Evolutionary conservation across 2,329 filamentous ascomycete genomes (phyloP).

Genomic region (Aspergillus sp.): DNA sequence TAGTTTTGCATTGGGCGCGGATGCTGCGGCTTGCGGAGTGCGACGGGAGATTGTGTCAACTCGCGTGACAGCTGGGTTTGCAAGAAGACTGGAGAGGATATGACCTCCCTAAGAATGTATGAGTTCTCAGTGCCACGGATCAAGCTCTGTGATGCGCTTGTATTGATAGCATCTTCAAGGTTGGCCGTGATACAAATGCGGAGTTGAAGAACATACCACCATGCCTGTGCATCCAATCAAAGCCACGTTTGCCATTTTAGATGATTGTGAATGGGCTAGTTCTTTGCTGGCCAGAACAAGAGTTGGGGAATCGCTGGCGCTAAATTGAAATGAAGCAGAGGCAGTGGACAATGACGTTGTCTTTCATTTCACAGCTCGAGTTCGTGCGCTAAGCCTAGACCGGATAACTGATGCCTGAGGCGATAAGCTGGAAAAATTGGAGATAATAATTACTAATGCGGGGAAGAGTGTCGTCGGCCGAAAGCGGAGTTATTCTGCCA

Average conservation of each 20-base stretch:
- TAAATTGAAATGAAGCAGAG: background rate
- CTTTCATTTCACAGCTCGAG: background rate
- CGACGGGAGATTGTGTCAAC: constrained; percentile 50
- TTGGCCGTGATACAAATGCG: background rate
- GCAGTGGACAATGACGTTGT: background rate
- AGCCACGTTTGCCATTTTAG: constrained; percentile 45
- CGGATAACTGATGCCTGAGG: constrained; percentile 3
- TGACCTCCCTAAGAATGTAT: constrained; percentile 62
- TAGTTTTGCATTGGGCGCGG: constrained; percentile 60
- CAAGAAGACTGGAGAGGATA: constrained; percentile 62
- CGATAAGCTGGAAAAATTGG: background rate
- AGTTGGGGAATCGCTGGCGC: background rate
- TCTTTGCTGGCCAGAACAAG: background rate
- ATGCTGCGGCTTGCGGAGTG: constrained; percentile 38
- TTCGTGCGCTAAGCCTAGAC: background rate
- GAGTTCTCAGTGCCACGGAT: background rate
- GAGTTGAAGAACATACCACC: constrained; percentile 41
- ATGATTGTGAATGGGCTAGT: background rate
- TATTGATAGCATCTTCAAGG: background rate
- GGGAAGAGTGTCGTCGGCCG: constrained; percentile 7
- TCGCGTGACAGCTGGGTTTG: constrained; percentile 37
- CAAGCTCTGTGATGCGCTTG: background rate
- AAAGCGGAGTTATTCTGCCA: constrained; percentile 22
- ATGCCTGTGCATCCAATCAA: constrained; percentile 50
- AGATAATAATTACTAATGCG: constrained; percentile 18